Evolutionary conservation across 495 filamentous ascomycete species (phyloP), one percentile per base, ranked within the genome.

Genomic region (Talaromyces proteolyticus): DNA sequence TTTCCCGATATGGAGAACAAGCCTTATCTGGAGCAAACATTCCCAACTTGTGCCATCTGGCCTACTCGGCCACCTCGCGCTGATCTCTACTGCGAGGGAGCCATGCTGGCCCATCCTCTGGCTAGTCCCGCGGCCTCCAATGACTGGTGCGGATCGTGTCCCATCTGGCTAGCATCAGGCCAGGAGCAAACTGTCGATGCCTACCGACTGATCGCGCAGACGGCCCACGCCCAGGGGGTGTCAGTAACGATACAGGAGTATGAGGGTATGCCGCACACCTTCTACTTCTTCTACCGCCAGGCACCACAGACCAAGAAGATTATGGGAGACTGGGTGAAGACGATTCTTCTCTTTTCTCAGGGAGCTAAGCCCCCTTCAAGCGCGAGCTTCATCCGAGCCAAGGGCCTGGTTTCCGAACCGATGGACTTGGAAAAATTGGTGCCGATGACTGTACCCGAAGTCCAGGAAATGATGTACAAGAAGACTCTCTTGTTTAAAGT

Each of bases 181-280:
- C 26, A 47, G 18, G 57, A 60, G 47, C 44, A 46, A 40, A n/a
- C 53, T 26, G 4, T 42, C 12, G 57, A 60, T 26, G 22, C 25
- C 8, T 42, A 36, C 2, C 57, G 22, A 24, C 18, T 53, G 12
- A 17, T 55, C 6, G 48, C 52, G 11, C 36, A 53, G 26, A 51
- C 20, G 12, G 49, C 44, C 6, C 20, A 44, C 7, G n/a, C 21
- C 10, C 48, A 53, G 14, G 49, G 54, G 3, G 52, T 58, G 36
- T 29, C 16, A 24, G 44, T 59, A 8, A n/a, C 37, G 1, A 55
- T 46, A 41, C 39, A 50, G 48, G 52, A 60, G 43, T 60, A 60
- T 38, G 52, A 57, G 20, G 37, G 12, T 8, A 58, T 58, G 55
- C 52, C 52, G 10, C 57, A 60, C 53, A 17, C 51, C 1, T 57